These are phyloP conservation scores for Termitomyces bulborhizus DNA, from an alignment of 768 basidiomycete species.

Conservation along the genomic window DNA sequence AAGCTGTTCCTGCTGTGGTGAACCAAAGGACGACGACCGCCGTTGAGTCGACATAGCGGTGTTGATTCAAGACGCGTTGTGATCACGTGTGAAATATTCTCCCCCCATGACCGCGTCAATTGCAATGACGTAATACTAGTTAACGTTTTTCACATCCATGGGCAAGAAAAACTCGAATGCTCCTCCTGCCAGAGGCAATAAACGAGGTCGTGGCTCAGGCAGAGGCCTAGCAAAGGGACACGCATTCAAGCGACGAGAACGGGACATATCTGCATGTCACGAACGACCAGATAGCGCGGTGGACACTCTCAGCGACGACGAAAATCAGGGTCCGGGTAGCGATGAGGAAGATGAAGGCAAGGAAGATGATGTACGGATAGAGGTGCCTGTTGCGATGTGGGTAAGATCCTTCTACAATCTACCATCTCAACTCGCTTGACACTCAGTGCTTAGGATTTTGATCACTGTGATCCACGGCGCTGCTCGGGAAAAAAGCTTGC, in stretches of 20 bases:
- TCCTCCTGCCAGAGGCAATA: conserved; percentile 25
- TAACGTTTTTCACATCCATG: conserved; percentile 18
- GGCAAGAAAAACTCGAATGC: conserved; percentile 34
- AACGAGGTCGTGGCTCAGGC: conserved; percentile 24
- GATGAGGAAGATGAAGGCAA: conserved; percentile 22
- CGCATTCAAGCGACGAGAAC: conserved; percentile 13
- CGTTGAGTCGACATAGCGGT: conserved; percentile 1
- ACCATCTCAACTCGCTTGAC: neutral
- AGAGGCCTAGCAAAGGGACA: conserved; percentile 14
- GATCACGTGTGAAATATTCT: neutral
- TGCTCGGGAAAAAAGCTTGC: conserved; percentile 86
- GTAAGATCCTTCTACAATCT: conserved; percentile 38
- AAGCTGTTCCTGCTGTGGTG: conserved; percentile 27
- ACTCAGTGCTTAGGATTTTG: conserved; percentile 69
- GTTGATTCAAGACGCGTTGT: conserved; percentile 3
- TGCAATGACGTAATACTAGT: neutral
- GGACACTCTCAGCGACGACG: conserved; percentile 37
- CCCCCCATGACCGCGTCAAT: conserved; percentile 2
- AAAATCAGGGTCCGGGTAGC: conserved; percentile 14
- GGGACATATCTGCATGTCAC: conserved; percentile 3
- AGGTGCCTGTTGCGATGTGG: conserved; percentile 95
- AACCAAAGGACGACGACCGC: conserved; percentile 11
- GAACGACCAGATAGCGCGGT: conserved; percentile 55
- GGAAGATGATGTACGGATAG: conserved; percentile 31
- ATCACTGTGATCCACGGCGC: conserved; percentile 89